These are phyloP conservation scores for Maudiozyma saulgeensis DNA, from an alignment of 805 yeast genomes.

Conservation along the genomic window DNA sequence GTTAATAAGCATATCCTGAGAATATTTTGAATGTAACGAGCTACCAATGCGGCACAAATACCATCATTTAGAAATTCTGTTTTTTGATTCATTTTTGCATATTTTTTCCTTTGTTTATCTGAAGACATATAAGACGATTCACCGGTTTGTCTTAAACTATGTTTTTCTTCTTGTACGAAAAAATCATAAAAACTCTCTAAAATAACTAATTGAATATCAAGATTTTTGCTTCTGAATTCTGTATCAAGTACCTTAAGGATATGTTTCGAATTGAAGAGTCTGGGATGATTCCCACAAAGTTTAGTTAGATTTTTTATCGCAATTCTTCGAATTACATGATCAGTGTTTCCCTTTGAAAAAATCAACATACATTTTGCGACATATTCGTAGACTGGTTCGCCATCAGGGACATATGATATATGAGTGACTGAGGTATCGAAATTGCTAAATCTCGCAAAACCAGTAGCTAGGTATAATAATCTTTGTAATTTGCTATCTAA, in stretches of 20 bases:
- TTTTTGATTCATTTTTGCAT: conserved; percentile 31
- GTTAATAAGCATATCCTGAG: conserved; percentile 40
- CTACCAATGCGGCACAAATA: conserved; percentile 63
- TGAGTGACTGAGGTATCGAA: conserved; percentile 37
- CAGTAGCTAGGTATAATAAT: conserved; percentile 54
- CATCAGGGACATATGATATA: conserved; percentile 22
- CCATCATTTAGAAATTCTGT: conserved; percentile 51
- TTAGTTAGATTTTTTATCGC: conserved; percentile 51
- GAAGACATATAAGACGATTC: conserved; percentile 31
- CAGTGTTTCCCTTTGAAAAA: conserved; percentile 36
- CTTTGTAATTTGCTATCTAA: conserved; percentile 42
- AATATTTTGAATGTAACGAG: conserved; percentile 45
- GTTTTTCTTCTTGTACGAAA: conserved; percentile 45
- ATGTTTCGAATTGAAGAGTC: conserved; percentile 49
- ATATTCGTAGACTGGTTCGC: conserved; percentile 49
- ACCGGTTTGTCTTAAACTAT: conserved; percentile 35
- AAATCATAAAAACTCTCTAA: conserved; percentile 51
- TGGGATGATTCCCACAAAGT: conserved; percentile 55
- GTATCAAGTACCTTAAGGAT: conserved; percentile 44
- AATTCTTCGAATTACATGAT: conserved; percentile 35
- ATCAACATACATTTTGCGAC: conserved; percentile 49
- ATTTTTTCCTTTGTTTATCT: conserved; percentile 32
- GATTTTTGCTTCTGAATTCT: conserved; percentile 34
- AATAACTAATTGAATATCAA: conserved; percentile 40
- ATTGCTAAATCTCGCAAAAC: conserved; percentile 61